Evolutionary conservation across 257 asterid species (phyloP), one percentile per base, ranked within the genome.

Genomic region (Oldenlandia corymbosa): DNA sequence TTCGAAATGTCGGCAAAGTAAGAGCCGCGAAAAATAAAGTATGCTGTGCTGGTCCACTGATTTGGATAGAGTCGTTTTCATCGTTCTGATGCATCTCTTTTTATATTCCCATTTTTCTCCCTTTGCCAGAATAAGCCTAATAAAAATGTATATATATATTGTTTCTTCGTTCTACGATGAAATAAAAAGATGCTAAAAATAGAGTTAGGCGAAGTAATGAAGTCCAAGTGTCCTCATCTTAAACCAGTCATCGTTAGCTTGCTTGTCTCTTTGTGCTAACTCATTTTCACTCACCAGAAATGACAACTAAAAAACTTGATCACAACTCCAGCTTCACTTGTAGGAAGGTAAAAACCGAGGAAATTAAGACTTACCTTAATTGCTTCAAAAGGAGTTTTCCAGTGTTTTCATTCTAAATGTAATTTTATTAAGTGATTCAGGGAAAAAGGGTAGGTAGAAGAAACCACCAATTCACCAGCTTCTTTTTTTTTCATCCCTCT

Each of bases 221-320:
- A 28, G 56, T 30, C 26, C 64, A 20, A 56, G 57, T 14, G 64
- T 66, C 57, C 30, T 28, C 42, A 43, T 60, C 30, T 5, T 10
- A 42, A n/a, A n/a, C 39, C 9, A 34, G 6, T 3, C 55, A 8
- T 39, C 4, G 13, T 10, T 46, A 48, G 8, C 51, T 67, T 32
- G 4, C 42, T 26, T 10, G 36, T 49, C 60, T 5, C 24, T 65
- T 53, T 37, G 32, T 2, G 4, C 50, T 4, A 42, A 59, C 49
- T 14, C 66, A 30, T 43, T 68, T 59, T 68, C 67, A 14, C 43
- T 8, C 31, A 68, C 67, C 67, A 49, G 8, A 68, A 49, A 13
- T 18, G 59, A 68, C 31, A 13, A 20, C 26, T 37, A 26, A 21
- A 14, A 6, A 4, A 32, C 9, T 59, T 60, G 32, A 68, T 68